Base-by-base conservation (phyloP, 352 stramenopile species). In the Thraustochytrium striatum region DNA sequence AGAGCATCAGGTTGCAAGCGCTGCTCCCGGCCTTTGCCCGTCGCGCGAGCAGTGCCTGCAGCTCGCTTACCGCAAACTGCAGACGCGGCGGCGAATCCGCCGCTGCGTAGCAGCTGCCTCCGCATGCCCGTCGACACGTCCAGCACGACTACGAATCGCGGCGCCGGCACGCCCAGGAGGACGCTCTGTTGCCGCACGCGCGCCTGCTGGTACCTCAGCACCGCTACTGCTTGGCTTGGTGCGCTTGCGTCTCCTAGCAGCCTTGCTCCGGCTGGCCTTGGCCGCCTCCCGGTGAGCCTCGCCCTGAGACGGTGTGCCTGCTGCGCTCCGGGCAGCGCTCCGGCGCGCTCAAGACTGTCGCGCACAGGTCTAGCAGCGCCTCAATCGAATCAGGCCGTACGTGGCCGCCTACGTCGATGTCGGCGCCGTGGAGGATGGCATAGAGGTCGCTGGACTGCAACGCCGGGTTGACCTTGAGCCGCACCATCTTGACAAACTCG, bases 121-220 rank as follows among this genome's bases (percentile, higher is more conserved):
- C 30, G 21, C 65, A 75, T 75, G 21, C 44, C 65, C 39, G 44
- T 30, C 25, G 65, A 75, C 13, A 75, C 5, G 25, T 75, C 65
- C 5, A 75, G 19, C 21, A 75, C 21, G n/a, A 75, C 43, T 21
- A 75, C 52, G 36, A 75, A 75, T 8, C 3, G 32, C 16, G 39
- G 39, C 39, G 39, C 39, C 39, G 39, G 39, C 39, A 47, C 16
- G 57, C 19, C 16, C 32, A 16, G 19, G 30, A 19, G 16, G 7
- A 9, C 53, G n/a, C 9, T 7, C n/a, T 21, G n/a, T 30, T 59
- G 9, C 7, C 13, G 32, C 8, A 59, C 13, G n/a, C 38, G 39
- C 7, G 61, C 61, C 33, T 13, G n/a, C 38, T 55, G 8, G 19
- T 30, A 9, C 61, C 9, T 72, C 38, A 41, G 5, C 5, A 30